Base-by-base conservation (phyloP, 1,284 basidiomycete species). In the Ganoderma resinaceum region DNA sequence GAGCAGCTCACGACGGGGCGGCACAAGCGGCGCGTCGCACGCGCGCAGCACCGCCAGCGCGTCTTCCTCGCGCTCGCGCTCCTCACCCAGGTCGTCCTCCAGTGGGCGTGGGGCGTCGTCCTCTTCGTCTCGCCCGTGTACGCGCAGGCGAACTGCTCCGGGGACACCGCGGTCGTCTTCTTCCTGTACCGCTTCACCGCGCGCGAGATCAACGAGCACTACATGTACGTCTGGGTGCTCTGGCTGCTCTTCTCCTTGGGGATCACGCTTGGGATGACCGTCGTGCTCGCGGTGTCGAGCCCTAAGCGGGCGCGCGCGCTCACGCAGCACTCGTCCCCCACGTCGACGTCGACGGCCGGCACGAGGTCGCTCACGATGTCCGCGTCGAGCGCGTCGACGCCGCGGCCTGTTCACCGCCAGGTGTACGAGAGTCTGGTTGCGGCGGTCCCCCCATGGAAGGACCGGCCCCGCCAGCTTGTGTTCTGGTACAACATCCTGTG, bases 31-130 rank as follows among this genome's bases (percentile, higher is more conserved):
- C n/a, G n/a, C n/a, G n/a, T n/a, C n/a, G n/a, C n/a, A n/a, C n/a
- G n/a, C n/a, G n/a, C n/a, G n/a, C n/a, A n/a, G n/a, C n/a, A n/a
- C n/a, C n/a, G n/a, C n/a, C n/a, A n/a, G n/a, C n/a, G n/a, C n/a
- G n/a, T n/a, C n/a, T n/a, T n/a, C n/a, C n/a, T n/a, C n/a, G n/a
- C n/a, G n/a, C n/a, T n/a, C n/a, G n/a, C n/a, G n/a, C n/a, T n/a
- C n/a, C n/a, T n/a, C n/a, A n/a, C n/a, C n/a, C n/a, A n/a, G n/a
- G 77, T 79, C 46, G 71, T 76, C 20, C 70, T 78, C 11, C 78
- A 79, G 58, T 79, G 78, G 78, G 70, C 77, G 3, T 79, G 78
- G 78, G 78, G 73, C 23, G 68, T 78, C 63, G 66, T 75, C 29
- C 71, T 79, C 42, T 79, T 79, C 65, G 73, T 77, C n/a, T 75